These are phyloP conservation scores for Elaeis guineensis DNA, from an alignment of 176 grass and related monocot genomes.

Conservation along the genomic window DNA sequence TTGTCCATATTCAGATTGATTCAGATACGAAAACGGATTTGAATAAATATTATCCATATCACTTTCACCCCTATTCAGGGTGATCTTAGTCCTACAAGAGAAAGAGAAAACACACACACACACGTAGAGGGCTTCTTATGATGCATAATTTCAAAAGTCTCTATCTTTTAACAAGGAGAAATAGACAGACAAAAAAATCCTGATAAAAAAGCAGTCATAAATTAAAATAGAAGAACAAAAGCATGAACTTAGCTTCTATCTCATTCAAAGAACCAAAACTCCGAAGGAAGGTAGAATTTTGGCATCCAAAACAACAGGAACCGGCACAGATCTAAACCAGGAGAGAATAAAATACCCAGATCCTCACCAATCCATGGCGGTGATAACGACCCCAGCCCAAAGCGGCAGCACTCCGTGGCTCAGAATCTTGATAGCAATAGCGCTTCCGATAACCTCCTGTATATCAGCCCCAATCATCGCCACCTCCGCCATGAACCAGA, in stretches of 20 bases:
- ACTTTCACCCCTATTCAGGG: no score
- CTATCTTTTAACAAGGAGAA: no score
- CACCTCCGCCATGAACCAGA: constrained; percentile 95
- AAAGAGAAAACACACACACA: no score
- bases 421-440: constrained; percentile 95
- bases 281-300: background rate
- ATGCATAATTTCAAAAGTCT: no score
- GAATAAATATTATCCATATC: no score
- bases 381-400: constrained; percentile 91
- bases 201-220: no score
- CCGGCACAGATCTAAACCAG: background rate
- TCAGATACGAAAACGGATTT: no score
- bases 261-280: background rate
- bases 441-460: constrained; percentile 94
- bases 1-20: no score
- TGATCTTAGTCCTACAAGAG: no score
- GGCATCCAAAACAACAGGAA: background rate
- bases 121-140: no score
- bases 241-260: background rate
- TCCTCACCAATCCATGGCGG: constrained; percentile 81
- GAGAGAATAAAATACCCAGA: background rate
- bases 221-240: no score
- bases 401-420: constrained; percentile 73
- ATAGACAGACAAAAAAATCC: no score
- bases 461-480: constrained; percentile 91